phyloP scores from a whole-genome alignment of 1,139 yeast genomes.

The Oligophagozyma castellii region DNA sequence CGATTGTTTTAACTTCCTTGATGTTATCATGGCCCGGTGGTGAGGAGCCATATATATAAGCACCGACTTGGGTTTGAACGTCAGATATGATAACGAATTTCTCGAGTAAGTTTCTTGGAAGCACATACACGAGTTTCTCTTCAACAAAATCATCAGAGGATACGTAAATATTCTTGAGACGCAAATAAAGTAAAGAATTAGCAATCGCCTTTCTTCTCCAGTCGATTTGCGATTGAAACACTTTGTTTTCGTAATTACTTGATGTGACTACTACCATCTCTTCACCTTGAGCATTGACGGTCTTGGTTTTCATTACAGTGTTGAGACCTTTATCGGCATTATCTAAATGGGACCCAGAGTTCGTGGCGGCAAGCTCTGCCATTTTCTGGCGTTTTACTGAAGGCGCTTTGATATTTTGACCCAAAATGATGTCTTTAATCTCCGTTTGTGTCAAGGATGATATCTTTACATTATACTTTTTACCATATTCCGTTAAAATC shows the following conservation, averaged over 20 bases:
- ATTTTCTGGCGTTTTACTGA: conserved; percentile 70
- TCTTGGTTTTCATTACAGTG: conserved; percentile 72
- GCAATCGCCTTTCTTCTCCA: conserved; percentile 88
- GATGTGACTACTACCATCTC: conserved; percentile 91
- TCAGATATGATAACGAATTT: conserved; percentile 76
- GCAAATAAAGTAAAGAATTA: conserved; percentile 54
- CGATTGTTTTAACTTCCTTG: conserved; percentile 66
- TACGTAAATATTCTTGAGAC: conserved; percentile 67
- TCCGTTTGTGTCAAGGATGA: conserved; percentile 86
- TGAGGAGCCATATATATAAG: conserved; percentile 60
- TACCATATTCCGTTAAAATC: conserved; percentile 73
- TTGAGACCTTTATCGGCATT: conserved; percentile 23
- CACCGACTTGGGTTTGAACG: conserved; percentile 72
- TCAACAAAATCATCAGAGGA: conserved; percentile 45
- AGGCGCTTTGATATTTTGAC: conserved; percentile 88
- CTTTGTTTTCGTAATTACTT: conserved; percentile 72
- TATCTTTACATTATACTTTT: conserved; percentile 72
- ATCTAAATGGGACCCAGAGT: conserved; percentile 25
- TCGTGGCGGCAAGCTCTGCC: conserved; percentile 59
- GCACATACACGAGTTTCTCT: conserved; percentile 48
- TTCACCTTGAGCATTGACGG: conserved; percentile 90
- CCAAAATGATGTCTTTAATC: conserved; percentile 83
- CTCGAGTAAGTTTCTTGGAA: conserved; percentile 71
- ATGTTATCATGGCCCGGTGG: conserved; percentile 58
- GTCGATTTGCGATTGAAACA: conserved; percentile 73